phyloP scores from a whole-genome alignment of 257 asterid species.

The Primulina tabacum region DNA sequence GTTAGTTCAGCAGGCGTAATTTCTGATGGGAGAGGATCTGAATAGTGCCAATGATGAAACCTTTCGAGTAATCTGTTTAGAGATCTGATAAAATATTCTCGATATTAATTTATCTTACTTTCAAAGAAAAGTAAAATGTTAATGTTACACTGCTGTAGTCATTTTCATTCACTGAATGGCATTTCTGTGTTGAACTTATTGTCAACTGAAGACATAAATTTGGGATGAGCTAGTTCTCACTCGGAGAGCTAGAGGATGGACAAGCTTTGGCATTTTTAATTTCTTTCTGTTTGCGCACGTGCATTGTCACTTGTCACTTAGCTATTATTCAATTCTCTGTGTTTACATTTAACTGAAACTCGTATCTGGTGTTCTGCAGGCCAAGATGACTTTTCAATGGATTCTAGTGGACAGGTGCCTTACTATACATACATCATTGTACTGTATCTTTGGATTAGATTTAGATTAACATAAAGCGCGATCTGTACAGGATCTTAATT shows the following conservation, averaged over 20 bases:
- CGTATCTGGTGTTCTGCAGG: constrained; percentile 41
- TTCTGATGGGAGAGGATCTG: neutral
- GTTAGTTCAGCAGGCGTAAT: no score
- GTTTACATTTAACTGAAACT: constrained; percentile 15
- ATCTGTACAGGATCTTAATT: constrained; percentile 51
- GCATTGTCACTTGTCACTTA: constrained; percentile 12
- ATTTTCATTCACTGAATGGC: no score
- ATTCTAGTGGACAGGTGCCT: constrained; percentile 35
- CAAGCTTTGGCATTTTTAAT: constrained; percentile 8
- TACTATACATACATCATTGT: constrained; percentile 11
- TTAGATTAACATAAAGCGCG: constrained; percentile 18
- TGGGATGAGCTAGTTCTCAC: neutral
- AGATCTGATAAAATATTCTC: neutral
- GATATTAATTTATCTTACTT: neutral
- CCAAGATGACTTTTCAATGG: constrained; percentile 27
- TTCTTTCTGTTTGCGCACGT: neutral
- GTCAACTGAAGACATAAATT: neutral
- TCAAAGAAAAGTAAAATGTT: neutral
- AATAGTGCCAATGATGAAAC: neutral
- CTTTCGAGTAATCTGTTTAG: neutral
- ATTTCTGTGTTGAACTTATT: neutral
- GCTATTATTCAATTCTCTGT: neutral
- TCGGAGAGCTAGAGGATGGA: neutral
- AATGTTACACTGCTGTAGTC: no score
- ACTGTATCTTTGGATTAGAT: constrained; percentile 15